Evolutionary conservation across 306 rosid species (phyloP).

Genomic region (Albizia julibrissin): DNA sequence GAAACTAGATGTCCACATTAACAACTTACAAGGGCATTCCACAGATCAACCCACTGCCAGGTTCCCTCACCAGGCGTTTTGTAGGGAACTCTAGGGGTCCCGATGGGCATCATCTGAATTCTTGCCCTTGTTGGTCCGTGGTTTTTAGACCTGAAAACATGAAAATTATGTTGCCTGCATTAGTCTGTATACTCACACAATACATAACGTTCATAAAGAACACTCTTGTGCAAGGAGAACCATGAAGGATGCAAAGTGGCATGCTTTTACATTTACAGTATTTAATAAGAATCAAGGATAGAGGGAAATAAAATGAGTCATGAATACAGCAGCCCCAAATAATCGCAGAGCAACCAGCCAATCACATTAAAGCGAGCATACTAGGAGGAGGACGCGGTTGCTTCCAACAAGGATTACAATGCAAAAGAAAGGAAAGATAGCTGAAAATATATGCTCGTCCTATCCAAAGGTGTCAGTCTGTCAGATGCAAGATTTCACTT

Average conservation of each 20-base stretch:
- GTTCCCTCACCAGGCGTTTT: constrained; percentile 86
- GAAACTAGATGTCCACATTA: constrained; percentile 27
- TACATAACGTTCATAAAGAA: not conserved
- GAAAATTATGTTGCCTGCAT: constrained; percentile 25
- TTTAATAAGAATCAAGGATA: constrained; percentile 7
- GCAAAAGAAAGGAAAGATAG: constrained; percentile 1
- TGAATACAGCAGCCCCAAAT: not conserved
- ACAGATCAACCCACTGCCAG: constrained; percentile 97
- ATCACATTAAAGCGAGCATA: not conserved
- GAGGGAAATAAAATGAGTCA: not conserved
- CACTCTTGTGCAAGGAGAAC: constrained; percentile 8
- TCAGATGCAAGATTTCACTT: not conserved
- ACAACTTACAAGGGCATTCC: constrained; percentile 94
- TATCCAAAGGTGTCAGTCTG: not conserved
- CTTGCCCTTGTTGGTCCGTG: constrained; percentile 59
- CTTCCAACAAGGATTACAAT: not conserved
- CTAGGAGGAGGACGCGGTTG: not conserved
- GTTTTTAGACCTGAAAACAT: constrained; percentile 54
- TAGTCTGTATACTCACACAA: constrained; percentile 8
- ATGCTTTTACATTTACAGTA: not conserved
- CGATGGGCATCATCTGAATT: constrained; percentile 88
- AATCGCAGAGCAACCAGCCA: constrained; percentile 4
- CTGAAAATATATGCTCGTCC: not conserved
- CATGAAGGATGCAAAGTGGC: not conserved
- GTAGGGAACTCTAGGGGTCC: constrained; percentile 89